Percentiles rank a stretch among this genome's conserved stretches.
Evolutionary conservation across 228 moss, liverwort and hornwort species (phyloP).

Genomic region (Sphagnum fallax): DNA sequence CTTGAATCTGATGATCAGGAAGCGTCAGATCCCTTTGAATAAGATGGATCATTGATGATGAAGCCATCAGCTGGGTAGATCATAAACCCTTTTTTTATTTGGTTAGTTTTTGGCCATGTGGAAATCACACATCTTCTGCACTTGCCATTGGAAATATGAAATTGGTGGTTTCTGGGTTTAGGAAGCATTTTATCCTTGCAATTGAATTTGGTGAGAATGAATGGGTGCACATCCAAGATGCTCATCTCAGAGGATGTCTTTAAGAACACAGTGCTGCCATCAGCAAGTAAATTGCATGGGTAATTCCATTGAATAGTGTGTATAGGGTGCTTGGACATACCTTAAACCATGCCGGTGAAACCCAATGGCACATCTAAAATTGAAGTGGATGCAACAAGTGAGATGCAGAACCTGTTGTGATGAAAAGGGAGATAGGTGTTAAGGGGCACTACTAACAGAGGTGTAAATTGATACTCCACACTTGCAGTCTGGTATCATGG

Average conservation of each 20-base stretch:
- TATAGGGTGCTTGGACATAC: background rate
- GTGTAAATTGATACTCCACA: background rate
- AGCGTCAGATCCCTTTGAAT: too few species aligned
- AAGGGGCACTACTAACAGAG: background rate
- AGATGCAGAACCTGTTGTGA: background rate
- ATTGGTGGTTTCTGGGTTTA: too few species aligned
- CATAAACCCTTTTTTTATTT: too few species aligned
- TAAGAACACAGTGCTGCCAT: constrained; percentile 7
- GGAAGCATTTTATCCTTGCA: too few species aligned
- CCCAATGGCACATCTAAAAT: background rate
- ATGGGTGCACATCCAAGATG: background rate
- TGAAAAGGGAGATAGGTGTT: background rate
- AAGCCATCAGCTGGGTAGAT: too few species aligned
- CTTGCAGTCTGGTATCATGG: background rate
- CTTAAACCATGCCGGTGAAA: too few species aligned
- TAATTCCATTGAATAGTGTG: background rate
- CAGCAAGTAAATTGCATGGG: background rate
- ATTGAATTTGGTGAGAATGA: too few species aligned
- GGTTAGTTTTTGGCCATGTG: too few species aligned
- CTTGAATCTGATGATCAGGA: too few species aligned
- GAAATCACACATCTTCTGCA: too few species aligned
- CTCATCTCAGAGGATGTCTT: constrained; percentile 2
- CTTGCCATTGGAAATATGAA: too few species aligned
- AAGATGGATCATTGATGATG: too few species aligned
- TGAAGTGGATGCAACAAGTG: background rate